Percentiles rank a stretch among this genome's conserved stretches.
Conservation (phyloP, 345 rosid species). For the Pseudoturritis turrita region DNA sequence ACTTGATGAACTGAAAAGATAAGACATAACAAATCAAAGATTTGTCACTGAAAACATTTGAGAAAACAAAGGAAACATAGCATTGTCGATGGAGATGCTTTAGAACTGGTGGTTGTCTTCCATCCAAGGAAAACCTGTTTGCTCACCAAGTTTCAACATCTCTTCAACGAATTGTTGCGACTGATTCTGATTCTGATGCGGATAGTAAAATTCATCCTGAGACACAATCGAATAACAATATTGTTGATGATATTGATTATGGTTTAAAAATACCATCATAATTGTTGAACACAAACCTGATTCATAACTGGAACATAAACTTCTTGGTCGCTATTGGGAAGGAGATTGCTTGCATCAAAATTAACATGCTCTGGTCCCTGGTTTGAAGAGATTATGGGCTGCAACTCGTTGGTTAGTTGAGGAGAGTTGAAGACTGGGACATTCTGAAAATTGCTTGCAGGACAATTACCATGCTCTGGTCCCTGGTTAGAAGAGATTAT, state of each 20-base stretch:
- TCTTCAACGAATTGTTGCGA: background rate
- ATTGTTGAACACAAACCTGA: background rate
- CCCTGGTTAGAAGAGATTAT: background rate
- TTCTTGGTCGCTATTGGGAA: background rate
- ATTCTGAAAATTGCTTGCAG: background rate
- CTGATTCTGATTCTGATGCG: background rate
- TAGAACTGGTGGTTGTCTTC: background rate
- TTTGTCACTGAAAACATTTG: background rate
- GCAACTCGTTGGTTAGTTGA: background rate
- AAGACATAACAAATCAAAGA: background rate
- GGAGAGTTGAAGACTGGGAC: background rate
- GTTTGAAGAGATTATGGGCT: background rate
- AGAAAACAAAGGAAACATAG: background rate
- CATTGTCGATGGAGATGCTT: background rate
- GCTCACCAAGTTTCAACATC: background rate
- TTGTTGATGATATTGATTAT: background rate
- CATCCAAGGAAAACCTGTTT: constrained; percentile 22
- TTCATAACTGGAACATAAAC: background rate
- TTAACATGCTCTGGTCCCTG: background rate
- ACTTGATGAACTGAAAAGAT: background rate
- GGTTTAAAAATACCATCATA: background rate
- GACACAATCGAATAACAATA: background rate
- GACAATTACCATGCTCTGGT: background rate
- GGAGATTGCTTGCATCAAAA: background rate
- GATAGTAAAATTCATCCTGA: constrained; percentile 2